Base-by-base conservation (phyloP, 805 yeast genomes). In the Martiniozyma abietophila region DNA sequence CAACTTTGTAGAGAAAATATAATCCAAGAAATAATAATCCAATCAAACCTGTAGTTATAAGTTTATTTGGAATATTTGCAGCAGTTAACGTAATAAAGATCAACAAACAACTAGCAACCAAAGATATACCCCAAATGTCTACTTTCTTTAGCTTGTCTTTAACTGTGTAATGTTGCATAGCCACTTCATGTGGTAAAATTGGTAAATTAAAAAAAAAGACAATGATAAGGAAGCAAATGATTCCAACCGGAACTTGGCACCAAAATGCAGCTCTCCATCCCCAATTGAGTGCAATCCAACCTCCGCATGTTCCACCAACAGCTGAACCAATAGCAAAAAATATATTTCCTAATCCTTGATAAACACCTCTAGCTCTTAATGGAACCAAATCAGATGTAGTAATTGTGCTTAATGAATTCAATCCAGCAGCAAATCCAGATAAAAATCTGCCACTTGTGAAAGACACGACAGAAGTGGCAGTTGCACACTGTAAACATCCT, bases 351-450 rank as follows among this genome's bases (percentile, higher is more conserved):
- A 84, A 47, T 0, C 96, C 96, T 54, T 88, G 96, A 56, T 71
- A 84, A 30, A 83, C 59, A 3, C 95, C 95, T 35, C 96, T 66
- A 22, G 79, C 74, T 38, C 94, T 65, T 46, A 86, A 65, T 4
- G 95, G 84, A 18, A 88, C 77, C 34, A 84, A 64, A 53, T 86
- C 96, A 34, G 83, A 73, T 55, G 81, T 71, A 9, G 84, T 69
- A 36, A 86, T 81, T 10, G 94, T 80, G 27, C 81, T 71, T 43
- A 85, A 60, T 0, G 92, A 71, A 38, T 80, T 76, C 48, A 85
- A 69, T 1, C 96, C 96, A n/a, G 94, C 95, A 9, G 95, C 95
- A 43, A 82, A 69, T 6, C 96, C 96, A 23, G 94, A 75, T 33
- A 86, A 62, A 41, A 84, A 77, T 45, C 86, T 58, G 6, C 80